phyloP scores from a whole-genome alignment of 139 green algal genomes.

The Coelastrella sp. region DNA sequence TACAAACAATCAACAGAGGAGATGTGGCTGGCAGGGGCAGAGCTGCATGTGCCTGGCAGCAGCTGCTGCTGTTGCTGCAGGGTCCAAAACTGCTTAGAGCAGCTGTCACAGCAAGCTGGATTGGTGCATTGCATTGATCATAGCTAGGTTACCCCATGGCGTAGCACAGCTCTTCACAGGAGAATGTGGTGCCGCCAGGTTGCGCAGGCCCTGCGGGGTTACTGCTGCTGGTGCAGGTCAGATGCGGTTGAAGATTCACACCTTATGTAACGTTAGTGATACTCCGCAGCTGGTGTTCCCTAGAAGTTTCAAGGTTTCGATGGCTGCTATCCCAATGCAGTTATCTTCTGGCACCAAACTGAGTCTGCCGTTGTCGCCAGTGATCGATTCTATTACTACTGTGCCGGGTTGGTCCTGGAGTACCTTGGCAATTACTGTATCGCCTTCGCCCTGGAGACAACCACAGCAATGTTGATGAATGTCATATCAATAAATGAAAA shows the following conservation, averaged over 20 bases:
- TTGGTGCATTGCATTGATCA: too few relatives aligned
- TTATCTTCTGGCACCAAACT: conserved; percentile 87
- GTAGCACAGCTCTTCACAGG: too few relatives aligned
- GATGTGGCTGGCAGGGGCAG: too few relatives aligned
- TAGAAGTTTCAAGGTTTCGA: conserved; percentile 89
- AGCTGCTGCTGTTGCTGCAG: too few relatives aligned
- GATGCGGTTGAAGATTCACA: conserved; percentile 23
- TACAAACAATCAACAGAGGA: too few relatives aligned
- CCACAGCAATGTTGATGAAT: background rate
- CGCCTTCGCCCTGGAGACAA: conserved; percentile 89
- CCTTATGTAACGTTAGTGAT: conserved; percentile 88
- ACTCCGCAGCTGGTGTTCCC: conserved; percentile 85
- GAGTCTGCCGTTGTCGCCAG: conserved; percentile 91
- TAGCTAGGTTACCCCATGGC: too few relatives aligned
- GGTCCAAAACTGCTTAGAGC: too few relatives aligned
- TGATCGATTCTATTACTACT: conserved; percentile 92
- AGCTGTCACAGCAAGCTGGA: too few relatives aligned
- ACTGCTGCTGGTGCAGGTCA: background rate
- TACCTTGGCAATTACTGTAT: conserved; percentile 85
- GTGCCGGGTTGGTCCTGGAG: conserved; percentile 75
- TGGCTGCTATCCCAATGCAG: conserved; percentile 95
- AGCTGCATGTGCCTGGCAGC: too few relatives aligned
- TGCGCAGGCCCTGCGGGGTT: background rate
- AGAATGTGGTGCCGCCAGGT: too few relatives aligned
- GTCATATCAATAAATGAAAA: background rate